Evolutionary conservation across 208 protist genomes (phyloP).

Genomic region (Kentomonas sorsogonicus): DNA sequence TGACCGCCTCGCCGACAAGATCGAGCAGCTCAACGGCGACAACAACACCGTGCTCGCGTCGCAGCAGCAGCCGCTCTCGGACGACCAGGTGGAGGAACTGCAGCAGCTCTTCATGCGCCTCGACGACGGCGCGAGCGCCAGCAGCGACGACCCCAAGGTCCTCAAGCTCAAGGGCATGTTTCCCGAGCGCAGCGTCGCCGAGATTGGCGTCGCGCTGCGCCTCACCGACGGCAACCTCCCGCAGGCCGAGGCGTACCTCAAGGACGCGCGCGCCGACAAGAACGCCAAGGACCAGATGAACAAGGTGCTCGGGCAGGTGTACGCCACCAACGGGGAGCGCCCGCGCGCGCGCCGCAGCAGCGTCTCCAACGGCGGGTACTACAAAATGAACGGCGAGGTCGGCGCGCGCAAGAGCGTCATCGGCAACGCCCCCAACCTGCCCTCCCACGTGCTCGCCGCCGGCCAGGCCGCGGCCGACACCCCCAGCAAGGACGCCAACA

Average conservation of each 20-base stretch:
- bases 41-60: slow-evolving; percentile 1
- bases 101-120: slow-evolving; percentile 21
- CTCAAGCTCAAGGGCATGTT: slow-evolving; percentile 31
- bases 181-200: slow-evolving; percentile 17
- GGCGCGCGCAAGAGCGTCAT: slow-evolving; percentile 17
- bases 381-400: slow-evolving; percentile 28
- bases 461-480: not conserved
- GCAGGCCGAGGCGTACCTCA: slow-evolving; percentile 24
- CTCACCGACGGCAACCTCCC: slow-evolving; percentile 38
- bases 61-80: slow-evolving; percentile 20
- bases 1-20: slow-evolving; percentile 22
- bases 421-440: not conserved
- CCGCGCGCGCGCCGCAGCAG: slow-evolving; percentile 7
- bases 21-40: slow-evolving; percentile 22
- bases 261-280: slow-evolving; percentile 8
- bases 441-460: not conserved
- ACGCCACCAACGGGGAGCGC: slow-evolving; percentile 13
- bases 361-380: slow-evolving; percentile 15
- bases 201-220: slow-evolving; percentile 31
- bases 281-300: slow-evolving; percentile 21
- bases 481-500: not conserved
- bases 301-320: slow-evolving; percentile 18
- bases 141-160: slow-evolving; percentile 10
- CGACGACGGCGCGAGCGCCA: slow-evolving; percentile 4
- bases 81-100: slow-evolving; percentile 22